phyloP scores from a whole-genome alignment of 352 stramenopile species.

The Globisporangium cylindrosporum region DNA sequence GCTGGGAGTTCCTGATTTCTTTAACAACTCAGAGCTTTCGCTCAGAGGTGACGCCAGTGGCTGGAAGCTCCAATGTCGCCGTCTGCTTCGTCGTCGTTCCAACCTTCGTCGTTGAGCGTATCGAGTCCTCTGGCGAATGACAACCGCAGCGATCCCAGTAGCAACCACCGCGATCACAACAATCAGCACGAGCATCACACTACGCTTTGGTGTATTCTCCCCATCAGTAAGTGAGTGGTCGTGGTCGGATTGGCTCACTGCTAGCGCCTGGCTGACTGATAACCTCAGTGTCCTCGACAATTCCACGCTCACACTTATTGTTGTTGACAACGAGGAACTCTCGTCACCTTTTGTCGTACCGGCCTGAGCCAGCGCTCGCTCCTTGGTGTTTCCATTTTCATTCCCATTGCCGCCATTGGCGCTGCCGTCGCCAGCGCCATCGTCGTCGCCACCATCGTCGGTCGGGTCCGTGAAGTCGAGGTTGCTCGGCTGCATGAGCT shows the following conservation, averaged over 20 bases:
- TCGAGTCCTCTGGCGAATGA: background rate
- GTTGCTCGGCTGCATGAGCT: slow-evolving; percentile 33
- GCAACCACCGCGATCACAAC: background rate
- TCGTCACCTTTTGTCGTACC: background rate
- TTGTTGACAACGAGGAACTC: background rate
- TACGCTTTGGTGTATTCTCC: no score
- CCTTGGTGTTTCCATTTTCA: background rate
- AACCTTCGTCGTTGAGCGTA: background rate
- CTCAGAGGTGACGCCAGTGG: background rate
- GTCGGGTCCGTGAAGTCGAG: slow-evolving; percentile 22
- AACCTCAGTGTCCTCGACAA: background rate
- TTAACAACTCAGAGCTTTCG: background rate
- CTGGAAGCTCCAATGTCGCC: background rate
- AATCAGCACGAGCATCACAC: background rate
- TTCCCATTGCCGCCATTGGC: background rate
- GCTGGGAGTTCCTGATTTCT: background rate
- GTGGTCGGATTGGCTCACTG: no score
- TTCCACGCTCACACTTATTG: no score
- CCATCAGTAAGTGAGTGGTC: background rate
- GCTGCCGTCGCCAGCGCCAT: background rate
- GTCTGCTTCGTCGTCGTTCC: background rate
- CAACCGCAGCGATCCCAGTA: background rate
- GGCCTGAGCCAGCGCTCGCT: background rate
- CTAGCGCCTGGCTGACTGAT: no score
- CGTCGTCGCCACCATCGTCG: background rate